Evolutionary conservation across 78 protist genomes (phyloP).

Genomic region (Diacronema lutheri): DNA sequence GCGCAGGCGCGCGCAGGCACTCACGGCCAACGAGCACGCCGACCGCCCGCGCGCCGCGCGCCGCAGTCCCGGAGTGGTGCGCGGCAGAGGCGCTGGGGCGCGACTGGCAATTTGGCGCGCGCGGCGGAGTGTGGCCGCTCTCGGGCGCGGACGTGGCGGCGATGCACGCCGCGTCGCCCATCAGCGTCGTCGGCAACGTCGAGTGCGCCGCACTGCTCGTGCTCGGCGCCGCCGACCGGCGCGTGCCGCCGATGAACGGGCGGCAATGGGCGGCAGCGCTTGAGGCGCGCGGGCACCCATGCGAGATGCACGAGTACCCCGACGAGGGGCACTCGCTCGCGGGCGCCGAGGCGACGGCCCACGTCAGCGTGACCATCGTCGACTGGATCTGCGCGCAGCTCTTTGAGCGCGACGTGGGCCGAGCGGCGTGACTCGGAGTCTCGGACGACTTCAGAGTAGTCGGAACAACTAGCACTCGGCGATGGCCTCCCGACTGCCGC

Average conservation of each 20-base stretch:
- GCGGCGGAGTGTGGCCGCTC: background rate
- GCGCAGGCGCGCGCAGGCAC: too few relatives aligned
- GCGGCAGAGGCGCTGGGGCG: background rate
- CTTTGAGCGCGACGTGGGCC: too few relatives aligned
- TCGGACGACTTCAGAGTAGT: too few relatives aligned
- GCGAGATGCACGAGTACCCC: background rate
- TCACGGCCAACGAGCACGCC: too few relatives aligned
- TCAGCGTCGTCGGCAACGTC: background rate
- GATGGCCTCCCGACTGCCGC: too few relatives aligned
- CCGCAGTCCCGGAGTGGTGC: constrained; percentile 11
- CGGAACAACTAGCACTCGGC: too few relatives aligned
- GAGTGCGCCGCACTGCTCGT: background rate
- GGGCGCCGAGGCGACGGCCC: background rate
- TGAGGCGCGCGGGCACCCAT: background rate
- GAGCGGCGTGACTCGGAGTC: too few relatives aligned
- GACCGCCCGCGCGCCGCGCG: too few relatives aligned
- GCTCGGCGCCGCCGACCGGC: background rate
- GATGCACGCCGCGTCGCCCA: background rate
- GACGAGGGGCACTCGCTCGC: constrained; percentile 9
- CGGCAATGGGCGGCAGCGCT: background rate
- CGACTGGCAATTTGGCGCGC: background rate
- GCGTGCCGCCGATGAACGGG: background rate
- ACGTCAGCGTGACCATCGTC: background rate
- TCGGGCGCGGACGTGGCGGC: background rate
- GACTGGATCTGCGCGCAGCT: background rate